phyloP scores from a whole-genome alignment of 805 yeast genomes.

The Isabelozyma rhagii region DNA sequence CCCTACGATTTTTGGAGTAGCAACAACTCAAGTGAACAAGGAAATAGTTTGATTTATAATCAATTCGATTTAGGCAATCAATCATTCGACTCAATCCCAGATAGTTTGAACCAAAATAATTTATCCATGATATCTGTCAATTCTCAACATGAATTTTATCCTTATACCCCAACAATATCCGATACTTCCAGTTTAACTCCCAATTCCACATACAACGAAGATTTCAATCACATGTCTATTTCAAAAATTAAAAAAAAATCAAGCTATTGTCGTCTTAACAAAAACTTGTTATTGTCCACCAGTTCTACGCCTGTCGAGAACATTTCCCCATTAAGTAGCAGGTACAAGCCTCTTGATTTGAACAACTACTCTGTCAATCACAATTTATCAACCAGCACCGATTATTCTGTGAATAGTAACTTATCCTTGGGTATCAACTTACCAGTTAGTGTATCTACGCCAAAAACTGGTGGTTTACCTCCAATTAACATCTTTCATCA shows the following conservation, averaged over 20 bases:
- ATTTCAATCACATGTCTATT: not conserved
- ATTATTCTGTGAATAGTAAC: not conserved
- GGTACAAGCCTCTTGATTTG: slow-evolving; percentile 15
- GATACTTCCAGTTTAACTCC: slow-evolving; percentile 16
- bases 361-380: slow-evolving; percentile 1
- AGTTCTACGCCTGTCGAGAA: slow-evolving; percentile 6
- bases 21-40: slow-evolving; percentile 2
- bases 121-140: not conserved
- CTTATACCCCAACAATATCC: slow-evolving; percentile 15
- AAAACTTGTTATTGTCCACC: slow-evolving; percentile 11
- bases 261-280: slow-evolving; percentile 14
- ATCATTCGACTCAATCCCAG: slow-evolving; percentile 27
- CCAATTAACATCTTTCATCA: slow-evolving; percentile 22
- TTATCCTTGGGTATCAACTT: slow-evolving; percentile 1
- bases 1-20: not conserved
- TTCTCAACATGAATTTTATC: slow-evolving; percentile 2
- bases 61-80: slow-evolving; percentile 23
- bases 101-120: slow-evolving; percentile 3
- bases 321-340: slow-evolving; percentile 17
- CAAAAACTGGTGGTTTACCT: slow-evolving; percentile 10
- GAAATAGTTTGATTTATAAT: slow-evolving; percentile 19
- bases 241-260: slow-evolving; percentile 14
- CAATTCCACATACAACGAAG: slow-evolving; percentile 7
- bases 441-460: slow-evolving; percentile 8
- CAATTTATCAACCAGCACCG: not conserved